phyloP scores from a whole-genome alignment of 495 filamentous ascomycete genomes.

The Margaritispora aquatica region DNA sequence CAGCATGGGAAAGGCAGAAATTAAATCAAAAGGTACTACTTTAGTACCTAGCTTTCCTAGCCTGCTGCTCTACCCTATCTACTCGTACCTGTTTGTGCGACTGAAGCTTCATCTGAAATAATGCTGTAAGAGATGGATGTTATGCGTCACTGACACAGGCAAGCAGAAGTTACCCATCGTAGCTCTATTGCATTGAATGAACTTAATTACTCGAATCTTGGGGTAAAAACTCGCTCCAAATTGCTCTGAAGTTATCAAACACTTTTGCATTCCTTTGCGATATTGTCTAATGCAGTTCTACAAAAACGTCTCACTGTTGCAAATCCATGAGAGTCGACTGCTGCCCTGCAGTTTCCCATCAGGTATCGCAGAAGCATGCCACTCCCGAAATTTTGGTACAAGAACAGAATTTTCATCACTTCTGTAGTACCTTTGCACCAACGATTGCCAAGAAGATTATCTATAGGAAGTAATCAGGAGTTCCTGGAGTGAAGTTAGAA shows the following conservation, averaged over 20 bases:
- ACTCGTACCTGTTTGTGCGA: too few species aligned
- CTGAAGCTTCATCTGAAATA: too few species aligned
- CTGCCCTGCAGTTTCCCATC: not conserved
- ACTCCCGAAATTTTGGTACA: slow-evolving; percentile 15
- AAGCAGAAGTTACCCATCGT: too few species aligned
- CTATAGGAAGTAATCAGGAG: slow-evolving; percentile 97
- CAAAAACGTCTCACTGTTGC: slow-evolving; percentile 9
- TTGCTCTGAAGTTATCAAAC: not conserved
- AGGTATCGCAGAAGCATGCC: not conserved
- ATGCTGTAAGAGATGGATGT: too few species aligned
- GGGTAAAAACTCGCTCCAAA: not conserved
- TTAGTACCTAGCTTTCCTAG: too few species aligned
- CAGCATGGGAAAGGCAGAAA: too few species aligned
- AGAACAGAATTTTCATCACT: slow-evolving; percentile 16
- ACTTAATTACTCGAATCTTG: too few species aligned
- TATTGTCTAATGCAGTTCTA: slow-evolving; percentile 23
- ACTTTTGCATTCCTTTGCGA: slow-evolving; percentile 23
- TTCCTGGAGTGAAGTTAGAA: slow-evolving; percentile 42
- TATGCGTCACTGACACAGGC: too few species aligned
- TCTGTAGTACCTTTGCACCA: slow-evolving; percentile 10
- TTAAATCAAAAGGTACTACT: too few species aligned
- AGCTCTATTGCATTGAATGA: too few species aligned
- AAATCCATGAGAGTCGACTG: not conserved
- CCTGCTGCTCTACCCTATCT: too few species aligned
- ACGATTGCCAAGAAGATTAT: not conserved